Evolutionary conservation across 2,329 filamentous ascomycete species (phyloP).

Genomic region (Neopestalotiopsis rosae): DNA sequence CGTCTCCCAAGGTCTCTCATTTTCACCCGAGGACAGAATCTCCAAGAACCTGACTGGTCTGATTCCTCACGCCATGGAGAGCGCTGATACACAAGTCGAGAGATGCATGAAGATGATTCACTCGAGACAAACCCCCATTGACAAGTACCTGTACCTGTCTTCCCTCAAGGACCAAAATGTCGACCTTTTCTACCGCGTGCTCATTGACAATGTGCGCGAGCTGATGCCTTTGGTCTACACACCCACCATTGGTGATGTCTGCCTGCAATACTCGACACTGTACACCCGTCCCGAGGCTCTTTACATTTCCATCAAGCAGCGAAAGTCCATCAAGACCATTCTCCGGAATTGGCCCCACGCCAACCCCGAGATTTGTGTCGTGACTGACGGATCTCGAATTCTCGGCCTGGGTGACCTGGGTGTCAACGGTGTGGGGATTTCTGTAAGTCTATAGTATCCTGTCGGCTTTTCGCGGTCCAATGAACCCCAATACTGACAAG

Average conservation of each 20-base stretch:
- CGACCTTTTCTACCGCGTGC: conserved; percentile 82
- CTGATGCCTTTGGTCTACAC: conserved; percentile 87
- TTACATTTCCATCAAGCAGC: conserved; percentile 95
- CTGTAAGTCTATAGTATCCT: conserved; percentile 59
- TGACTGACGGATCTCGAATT: conserved; percentile 94
- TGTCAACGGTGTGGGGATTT: conserved; percentile 97
- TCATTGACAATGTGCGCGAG: conserved; percentile 78
- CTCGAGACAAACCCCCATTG: conserved; percentile 71
- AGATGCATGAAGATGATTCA: conserved; percentile 78
- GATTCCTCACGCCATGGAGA: conserved; percentile 68
- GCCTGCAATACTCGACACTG: conserved; percentile 92
- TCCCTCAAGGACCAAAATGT: conserved; percentile 76
- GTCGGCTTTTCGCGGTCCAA: conserved; percentile 15
- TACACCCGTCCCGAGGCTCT: conserved; percentile 95
- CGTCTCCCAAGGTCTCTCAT: conserved; percentile 59
- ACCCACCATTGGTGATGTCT: conserved; percentile 92
- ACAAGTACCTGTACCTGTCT: conserved; percentile 85
- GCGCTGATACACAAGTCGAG: conserved; percentile 62
- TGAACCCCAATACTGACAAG: conserved; percentile 6
- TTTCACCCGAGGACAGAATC: conserved; percentile 67
- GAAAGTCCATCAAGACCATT: conserved; percentile 86
- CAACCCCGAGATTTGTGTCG: conserved; percentile 92
- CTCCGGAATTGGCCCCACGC: conserved; percentile 91
- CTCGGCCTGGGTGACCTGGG: conserved; percentile 93
- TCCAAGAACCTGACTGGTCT: conserved; percentile 70